A percentile compares a stretch with the other conserved stretches of the same genome.
Conservation (phyloP, 352 stramenopile species). For the Phytophthora chlamydospora region DNA sequence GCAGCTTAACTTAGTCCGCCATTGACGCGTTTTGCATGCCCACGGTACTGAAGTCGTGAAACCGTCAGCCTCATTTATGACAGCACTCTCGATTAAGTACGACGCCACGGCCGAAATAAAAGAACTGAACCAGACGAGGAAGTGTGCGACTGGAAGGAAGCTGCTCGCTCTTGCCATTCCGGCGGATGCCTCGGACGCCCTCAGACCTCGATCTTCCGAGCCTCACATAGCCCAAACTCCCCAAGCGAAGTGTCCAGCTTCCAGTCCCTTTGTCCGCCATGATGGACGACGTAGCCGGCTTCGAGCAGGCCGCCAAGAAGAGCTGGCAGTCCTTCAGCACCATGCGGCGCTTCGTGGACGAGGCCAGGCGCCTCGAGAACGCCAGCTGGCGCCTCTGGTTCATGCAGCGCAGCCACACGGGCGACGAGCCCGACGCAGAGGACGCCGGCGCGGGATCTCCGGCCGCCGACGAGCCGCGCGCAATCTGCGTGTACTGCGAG, state of each 20-base stretch:
- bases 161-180: neutral
- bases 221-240: neutral
- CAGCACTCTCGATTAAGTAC: too few species aligned
- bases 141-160: constrained; percentile 11
- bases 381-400: constrained; percentile 85
- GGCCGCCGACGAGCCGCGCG: constrained; percentile 9
- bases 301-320: constrained; percentile 78
- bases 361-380: constrained; percentile 83
- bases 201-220: constrained; percentile 29
- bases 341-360: constrained; percentile 86
- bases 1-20: constrained; percentile 11
- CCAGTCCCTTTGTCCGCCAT: constrained; percentile 8
- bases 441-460: constrained; percentile 9
- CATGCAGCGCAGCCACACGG: constrained; percentile 52
- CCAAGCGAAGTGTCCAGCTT: neutral
- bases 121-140: constrained; percentile 37
- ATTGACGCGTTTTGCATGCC: neutral
- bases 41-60: constrained; percentile 12
- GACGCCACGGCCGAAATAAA: constrained; percentile 9
- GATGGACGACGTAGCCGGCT: constrained; percentile 56
- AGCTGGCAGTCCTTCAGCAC: constrained; percentile 90
- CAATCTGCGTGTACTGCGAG: constrained; percentile 82
- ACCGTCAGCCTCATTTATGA: constrained; percentile 8
- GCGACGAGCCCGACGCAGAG: constrained; percentile 36
- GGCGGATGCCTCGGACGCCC: constrained; percentile 19